These are phyloP conservation scores for Vinca major DNA, from an alignment of 305 asterid species.

Conservation along the genomic window DNA sequence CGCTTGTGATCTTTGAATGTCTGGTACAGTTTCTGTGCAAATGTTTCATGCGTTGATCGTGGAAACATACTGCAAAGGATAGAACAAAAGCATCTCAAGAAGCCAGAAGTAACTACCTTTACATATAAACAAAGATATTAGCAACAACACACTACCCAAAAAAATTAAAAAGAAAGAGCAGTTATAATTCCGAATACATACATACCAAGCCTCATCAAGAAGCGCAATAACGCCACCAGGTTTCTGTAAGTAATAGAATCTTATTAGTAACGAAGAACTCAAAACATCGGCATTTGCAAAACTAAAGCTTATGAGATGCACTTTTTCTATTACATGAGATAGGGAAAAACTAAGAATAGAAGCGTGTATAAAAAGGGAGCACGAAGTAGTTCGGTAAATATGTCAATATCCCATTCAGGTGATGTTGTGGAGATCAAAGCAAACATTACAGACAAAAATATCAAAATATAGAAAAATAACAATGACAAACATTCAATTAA, in stretches of 20 bases:
- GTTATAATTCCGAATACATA: slow-evolving; percentile 1
- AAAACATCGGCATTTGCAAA: background rate
- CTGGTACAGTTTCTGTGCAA: slow-evolving; percentile 79
- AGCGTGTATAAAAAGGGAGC: background rate
- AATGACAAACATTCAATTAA: no score
- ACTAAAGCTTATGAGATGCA: background rate
- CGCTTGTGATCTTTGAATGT: slow-evolving; percentile 86
- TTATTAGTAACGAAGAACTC: slow-evolving; percentile 3
- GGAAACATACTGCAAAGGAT: slow-evolving; percentile 74
- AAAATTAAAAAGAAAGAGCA: background rate
- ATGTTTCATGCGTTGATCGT: slow-evolving; percentile 86
- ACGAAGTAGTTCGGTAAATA: background rate
- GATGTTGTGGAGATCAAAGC: no score
- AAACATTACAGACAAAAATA: no score
- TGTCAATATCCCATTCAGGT: no score
- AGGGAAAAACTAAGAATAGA: background rate
- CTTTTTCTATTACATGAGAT: background rate
- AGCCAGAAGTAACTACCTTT: background rate
- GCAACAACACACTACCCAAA: background rate
- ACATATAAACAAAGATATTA: background rate
- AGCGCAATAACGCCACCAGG: slow-evolving; percentile 38
- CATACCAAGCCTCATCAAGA: slow-evolving; percentile 35
- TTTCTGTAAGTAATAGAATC: slow-evolving; percentile 24
- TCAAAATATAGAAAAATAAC: no score
- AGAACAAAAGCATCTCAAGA: slow-evolving; percentile 12